Evolutionary conservation across 2,329 filamentous ascomycete genomes (phyloP).

Genomic region (Coniochaeta sp.): DNA sequence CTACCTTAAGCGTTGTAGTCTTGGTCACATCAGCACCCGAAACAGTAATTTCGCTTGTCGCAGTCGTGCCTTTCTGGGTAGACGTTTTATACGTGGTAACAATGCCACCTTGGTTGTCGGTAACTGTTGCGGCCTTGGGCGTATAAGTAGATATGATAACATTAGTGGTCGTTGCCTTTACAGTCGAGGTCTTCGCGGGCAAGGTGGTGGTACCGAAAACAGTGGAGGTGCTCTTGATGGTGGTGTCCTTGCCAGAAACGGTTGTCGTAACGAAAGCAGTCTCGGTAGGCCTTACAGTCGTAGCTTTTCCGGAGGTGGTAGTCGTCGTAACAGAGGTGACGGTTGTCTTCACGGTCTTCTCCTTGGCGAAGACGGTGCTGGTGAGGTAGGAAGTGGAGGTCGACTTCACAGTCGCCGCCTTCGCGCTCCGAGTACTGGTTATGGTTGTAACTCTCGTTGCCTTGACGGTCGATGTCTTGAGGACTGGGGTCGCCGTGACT

Average conservation of each 20-base stretch:
- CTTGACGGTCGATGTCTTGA: not conserved
- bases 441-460: not conserved
- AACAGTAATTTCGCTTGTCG: too few relatives aligned
- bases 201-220: too few relatives aligned
- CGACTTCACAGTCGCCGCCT: too few relatives aligned
- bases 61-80: too few relatives aligned
- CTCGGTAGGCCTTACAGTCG: not conserved
- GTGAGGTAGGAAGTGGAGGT: not conserved
- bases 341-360: constrained; percentile 1
- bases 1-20: too few relatives aligned
- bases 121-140: too few relatives aligned
- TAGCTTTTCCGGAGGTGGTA: not conserved
- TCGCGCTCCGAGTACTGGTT: not conserved
- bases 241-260: not conserved
- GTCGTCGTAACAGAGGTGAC: constrained; percentile 4
- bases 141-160: too few relatives aligned
- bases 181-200: too few relatives aligned
- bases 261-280: not conserved
- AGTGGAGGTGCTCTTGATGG: constrained; percentile 1
- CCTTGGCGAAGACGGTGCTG: not conserved
- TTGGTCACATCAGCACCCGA: too few relatives aligned
- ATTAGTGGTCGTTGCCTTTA: too few relatives aligned
- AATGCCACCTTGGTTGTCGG: too few relatives aligned
- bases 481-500: not conserved
- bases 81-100: too few relatives aligned